Base-by-base conservation (phyloP, 2,329 filamentous ascomycete species). In the Aspergillus pseudoglaucus region DNA sequence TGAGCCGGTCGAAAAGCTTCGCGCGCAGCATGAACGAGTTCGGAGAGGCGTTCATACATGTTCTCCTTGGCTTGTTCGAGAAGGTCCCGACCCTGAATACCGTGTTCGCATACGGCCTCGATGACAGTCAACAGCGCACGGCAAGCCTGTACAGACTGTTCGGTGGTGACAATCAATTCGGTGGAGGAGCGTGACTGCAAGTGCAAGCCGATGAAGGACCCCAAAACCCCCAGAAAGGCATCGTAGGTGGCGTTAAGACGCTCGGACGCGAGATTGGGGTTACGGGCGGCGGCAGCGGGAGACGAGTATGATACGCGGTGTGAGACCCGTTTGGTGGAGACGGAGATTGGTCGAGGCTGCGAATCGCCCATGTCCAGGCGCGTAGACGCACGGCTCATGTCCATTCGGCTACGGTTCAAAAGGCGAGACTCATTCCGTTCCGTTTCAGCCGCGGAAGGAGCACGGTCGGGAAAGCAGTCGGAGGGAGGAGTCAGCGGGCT, bases 201-300 rank as follows among this genome's bases (percentile, higher is more conserved):
- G 67, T 96, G 89, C 47, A 96, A 78, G 14, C 93, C 93, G 64
- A 97, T 91, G 65, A 97, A 95, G 4, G 89, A 94, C 44, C 88
- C 91, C 45, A 98, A 81, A 62, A 90, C 87, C 6, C 90, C 93
- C 46, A 98, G 74, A 61, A 97, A 95, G 6, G 81, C 82, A 70
- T 97, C 90, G 70, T 96, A 90, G 44, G 84, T 87, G 44, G 80
- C 76, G 59, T 83, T 86, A 43, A 97, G 79, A 57, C 84, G 84
- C 65, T 90, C 87, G 2, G 90, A 95, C 30, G 93, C 88, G 50
- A 96, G 76, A 59, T 87, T 86, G 51, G 83, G 80, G 53, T 83
- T 81, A 53, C 79, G 78, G 30, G 78, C 78, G 32, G 78, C 72
- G 37, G 81, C 77, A 40, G 84, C 81, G 25, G 82, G 82, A 27